These are phyloP conservation scores for Ceratobasidium sp. DNA, from an alignment of 1,284 basidiomycete species.

Conservation along the genomic window DNA sequence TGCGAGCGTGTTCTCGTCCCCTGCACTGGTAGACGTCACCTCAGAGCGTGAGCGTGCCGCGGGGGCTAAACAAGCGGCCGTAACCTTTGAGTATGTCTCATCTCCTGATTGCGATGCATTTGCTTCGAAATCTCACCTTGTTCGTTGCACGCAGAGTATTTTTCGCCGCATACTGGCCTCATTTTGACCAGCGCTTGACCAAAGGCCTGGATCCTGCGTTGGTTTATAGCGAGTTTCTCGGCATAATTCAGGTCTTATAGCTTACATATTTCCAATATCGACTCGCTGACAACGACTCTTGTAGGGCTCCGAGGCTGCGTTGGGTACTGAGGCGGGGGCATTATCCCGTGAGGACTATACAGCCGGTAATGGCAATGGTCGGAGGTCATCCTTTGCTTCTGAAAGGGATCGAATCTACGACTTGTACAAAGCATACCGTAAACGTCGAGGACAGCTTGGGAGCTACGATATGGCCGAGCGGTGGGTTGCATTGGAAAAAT, in stretches of 20 bases:
- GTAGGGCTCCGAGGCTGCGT: constrained; percentile 65
- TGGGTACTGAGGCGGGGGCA: constrained; percentile 50
- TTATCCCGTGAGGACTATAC: constrained; percentile 58
- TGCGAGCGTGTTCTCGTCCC: too few relatives aligned
- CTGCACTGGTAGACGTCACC: neutral
- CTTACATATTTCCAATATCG: neutral
- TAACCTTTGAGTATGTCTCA: constrained; percentile 31
- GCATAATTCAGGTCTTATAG: constrained; percentile 47
- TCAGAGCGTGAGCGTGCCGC: constrained; percentile 18
- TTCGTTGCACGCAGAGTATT: constrained; percentile 16
- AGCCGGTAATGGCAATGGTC: constrained; percentile 56
- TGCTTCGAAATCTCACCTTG: neutral
- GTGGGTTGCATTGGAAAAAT: constrained; percentile 47
- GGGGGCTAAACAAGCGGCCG: constrained; percentile 9
- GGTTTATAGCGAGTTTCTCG: constrained; percentile 71
- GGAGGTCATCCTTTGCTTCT: constrained; percentile 60
- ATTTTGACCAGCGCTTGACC: constrained; percentile 61
- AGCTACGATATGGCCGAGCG: constrained; percentile 70
- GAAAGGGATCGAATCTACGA: constrained; percentile 59
- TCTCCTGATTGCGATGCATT: neutral
- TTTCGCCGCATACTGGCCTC: constrained; percentile 61
- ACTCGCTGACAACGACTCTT: constrained; percentile 44
- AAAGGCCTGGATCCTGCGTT: constrained; percentile 65
- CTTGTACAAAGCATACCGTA: constrained; percentile 63
- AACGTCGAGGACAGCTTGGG: constrained; percentile 53